phyloP scores from a whole-genome alignment of 441 rosid genomes.

The Erodium moschatum region DNA sequence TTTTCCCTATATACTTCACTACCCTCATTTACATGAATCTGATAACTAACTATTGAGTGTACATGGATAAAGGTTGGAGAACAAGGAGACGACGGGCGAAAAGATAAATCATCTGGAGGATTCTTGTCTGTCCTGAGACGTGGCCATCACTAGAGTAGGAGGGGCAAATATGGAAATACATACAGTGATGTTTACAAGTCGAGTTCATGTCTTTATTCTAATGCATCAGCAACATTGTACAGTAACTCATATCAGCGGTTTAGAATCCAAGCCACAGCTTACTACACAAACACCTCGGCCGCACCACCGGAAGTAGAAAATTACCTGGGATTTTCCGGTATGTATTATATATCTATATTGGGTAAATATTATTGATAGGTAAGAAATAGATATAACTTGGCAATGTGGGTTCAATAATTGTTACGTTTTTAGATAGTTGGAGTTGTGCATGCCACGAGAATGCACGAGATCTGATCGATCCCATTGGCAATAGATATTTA shows the following conservation, averaged over 20 bases:
- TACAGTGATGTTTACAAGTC: conserved; percentile 11
- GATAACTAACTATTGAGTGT: neutral
- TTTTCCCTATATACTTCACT: no score
- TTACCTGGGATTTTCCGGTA: neutral
- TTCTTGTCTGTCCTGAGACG: conserved; percentile 73
- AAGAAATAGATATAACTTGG: no score
- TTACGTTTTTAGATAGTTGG: no score
- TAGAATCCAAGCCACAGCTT: neutral
- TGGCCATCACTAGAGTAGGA: conserved; percentile 40
- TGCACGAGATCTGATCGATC: no score
- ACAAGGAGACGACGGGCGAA: conserved; percentile 52
- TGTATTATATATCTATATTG: neutral
- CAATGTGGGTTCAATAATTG: no score
- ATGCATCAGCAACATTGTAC: conserved; percentile 21
- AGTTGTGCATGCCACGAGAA: no score
- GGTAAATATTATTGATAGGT: neutral
- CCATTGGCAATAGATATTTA: no score
- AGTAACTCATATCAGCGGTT: conserved; percentile 6
- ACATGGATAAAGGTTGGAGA: conserved; percentile 46
- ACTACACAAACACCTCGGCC: neutral
- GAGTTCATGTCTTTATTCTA: conserved; percentile 15
- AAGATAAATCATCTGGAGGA: conserved; percentile 62
- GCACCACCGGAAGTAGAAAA: neutral
- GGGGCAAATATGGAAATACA: neutral
- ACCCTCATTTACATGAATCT: neutral